Conservation (phyloP, 805 yeast species). For the Wickerhamiella azyma region DNA sequence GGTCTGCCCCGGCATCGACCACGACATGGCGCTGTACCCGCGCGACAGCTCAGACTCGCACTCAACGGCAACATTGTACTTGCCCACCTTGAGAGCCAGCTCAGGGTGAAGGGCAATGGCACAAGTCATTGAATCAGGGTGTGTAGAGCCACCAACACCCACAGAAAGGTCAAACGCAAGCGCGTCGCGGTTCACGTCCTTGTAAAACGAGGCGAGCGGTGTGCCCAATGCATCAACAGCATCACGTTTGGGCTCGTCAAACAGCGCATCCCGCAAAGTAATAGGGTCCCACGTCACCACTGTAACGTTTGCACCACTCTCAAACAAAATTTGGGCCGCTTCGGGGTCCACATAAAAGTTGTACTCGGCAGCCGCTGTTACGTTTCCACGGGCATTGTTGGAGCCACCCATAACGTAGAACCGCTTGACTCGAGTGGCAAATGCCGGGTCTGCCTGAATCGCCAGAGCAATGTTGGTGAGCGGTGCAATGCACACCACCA, state of each 20-base stretch:
- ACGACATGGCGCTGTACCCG: conserved; percentile 8
- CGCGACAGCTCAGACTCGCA: conserved; percentile 2
- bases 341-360: conserved; percentile 8
- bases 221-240: conserved; percentile 3
- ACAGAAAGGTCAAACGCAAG: conserved; percentile 6
- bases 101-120: conserved; percentile 8
- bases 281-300: conserved; percentile 8
- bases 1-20: conserved; percentile 6
- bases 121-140: conserved; percentile 8
- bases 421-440: conserved; percentile 4
- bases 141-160: conserved; percentile 5
- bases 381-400: conserved; percentile 6
- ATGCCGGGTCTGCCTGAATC: conserved; percentile 4
- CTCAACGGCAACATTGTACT: conserved; percentile 6
- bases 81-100: not conserved
- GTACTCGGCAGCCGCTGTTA: conserved; percentile 8
- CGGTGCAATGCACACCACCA: conserved; percentile 6
- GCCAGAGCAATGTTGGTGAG: conserved; percentile 9
- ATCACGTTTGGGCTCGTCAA: conserved; percentile 1
- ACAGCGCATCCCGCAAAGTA: conserved; percentile 6
- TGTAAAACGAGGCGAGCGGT: not conserved
- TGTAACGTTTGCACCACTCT: conserved; percentile 3
- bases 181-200: conserved; percentile 8
- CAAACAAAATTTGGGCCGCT: conserved; percentile 5
- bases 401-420: conserved; percentile 9